Conservation (phyloP, 75 land plant species). For the Pinus albicaulis region DNA sequence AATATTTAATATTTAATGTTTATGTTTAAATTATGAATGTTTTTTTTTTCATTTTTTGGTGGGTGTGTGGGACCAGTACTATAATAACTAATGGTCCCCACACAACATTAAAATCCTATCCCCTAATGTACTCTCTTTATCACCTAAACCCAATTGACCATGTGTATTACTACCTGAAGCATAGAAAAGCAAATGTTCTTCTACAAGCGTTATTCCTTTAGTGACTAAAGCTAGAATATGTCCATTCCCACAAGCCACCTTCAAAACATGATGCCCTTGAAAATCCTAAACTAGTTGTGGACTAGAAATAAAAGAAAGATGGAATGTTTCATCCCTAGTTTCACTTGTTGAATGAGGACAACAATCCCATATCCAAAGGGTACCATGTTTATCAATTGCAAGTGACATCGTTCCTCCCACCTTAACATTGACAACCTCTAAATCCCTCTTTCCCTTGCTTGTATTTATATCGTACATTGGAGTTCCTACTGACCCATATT, state of each 20-base stretch:
- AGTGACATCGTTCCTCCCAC: conserved; percentile 88
- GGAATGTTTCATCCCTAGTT: conserved; percentile 23
- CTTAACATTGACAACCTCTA: conserved; percentile 29
- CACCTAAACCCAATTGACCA: conserved; percentile 83
- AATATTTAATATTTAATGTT: too few relatives aligned
- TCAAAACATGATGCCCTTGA: conserved; percentile 53
- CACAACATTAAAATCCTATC: too few relatives aligned
- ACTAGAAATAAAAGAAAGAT: conserved; percentile 27
- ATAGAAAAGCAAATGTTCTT: conserved; percentile 39
- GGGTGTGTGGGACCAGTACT: too few relatives aligned
- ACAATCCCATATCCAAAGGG: conserved; percentile 84
- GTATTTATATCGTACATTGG: not conserved
- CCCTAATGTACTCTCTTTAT: conserved; percentile 32
- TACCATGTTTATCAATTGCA: conserved; percentile 67
- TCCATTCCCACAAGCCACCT: conserved; percentile 88
- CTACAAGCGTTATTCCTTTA: conserved; percentile 40
- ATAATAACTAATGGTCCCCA: too few relatives aligned
- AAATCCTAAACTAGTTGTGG: conserved; percentile 55
- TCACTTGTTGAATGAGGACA: conserved; percentile 44
- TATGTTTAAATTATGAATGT: too few relatives aligned
- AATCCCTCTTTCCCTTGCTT: not conserved
- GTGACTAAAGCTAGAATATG: conserved; percentile 69
- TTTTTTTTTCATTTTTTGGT: too few relatives aligned
- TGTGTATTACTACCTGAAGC: conserved; percentile 72
- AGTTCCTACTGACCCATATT: conserved; percentile 13